These are phyloP conservation scores for Coniferiporia sulphurascens DNA, from an alignment of 1,284 basidiomycete genomes.

Conservation along the genomic window DNA sequence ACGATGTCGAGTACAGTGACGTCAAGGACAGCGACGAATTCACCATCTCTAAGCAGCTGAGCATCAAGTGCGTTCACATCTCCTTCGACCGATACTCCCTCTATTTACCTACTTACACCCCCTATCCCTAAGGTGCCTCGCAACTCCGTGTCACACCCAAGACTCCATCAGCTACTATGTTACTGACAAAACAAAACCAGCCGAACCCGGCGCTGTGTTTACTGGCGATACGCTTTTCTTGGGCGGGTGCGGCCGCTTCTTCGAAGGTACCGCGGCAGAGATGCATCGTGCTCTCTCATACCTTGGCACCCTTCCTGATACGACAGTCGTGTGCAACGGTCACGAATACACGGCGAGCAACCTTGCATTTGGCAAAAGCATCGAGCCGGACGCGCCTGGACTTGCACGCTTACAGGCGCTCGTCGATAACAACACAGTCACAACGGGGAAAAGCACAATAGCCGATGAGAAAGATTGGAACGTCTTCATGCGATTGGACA, in stretches of 20 bases:
- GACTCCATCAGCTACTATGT: conserved; percentile 93
- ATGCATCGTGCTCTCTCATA: conserved; percentile 83
- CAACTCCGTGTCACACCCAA: conserved; percentile 95
- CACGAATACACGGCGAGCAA: conserved; percentile 87
- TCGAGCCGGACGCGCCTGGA: conserved; percentile 63
- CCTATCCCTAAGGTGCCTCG: conserved; percentile 34
- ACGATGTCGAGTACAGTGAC: conserved; percentile 42
- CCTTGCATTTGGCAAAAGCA: conserved; percentile 53
- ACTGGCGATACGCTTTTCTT: conserved; percentile 97
- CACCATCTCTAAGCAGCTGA: conserved; percentile 63
- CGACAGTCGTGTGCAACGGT: conserved; percentile 85
- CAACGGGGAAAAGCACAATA: conserved; percentile 78
- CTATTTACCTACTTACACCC: neutral
- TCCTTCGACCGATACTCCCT: neutral
- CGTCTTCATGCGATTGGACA: conserved; percentile 72
- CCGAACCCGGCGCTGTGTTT: conserved; percentile 76
- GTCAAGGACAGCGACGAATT: conserved; percentile 80
- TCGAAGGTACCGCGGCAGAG: conserved; percentile 83
- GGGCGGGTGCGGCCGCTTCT: conserved; percentile 94
- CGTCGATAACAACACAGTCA: conserved; percentile 48
- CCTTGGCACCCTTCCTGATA: conserved; percentile 70
- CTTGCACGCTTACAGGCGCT: conserved; percentile 53
- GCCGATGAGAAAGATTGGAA: conserved; percentile 85
- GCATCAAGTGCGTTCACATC: conserved; percentile 51
- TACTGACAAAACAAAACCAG: conserved; percentile 43